phyloP scores from a whole-genome alignment of 129 eudicot species.

The Chrysanthemum lavandulifolium region DNA sequence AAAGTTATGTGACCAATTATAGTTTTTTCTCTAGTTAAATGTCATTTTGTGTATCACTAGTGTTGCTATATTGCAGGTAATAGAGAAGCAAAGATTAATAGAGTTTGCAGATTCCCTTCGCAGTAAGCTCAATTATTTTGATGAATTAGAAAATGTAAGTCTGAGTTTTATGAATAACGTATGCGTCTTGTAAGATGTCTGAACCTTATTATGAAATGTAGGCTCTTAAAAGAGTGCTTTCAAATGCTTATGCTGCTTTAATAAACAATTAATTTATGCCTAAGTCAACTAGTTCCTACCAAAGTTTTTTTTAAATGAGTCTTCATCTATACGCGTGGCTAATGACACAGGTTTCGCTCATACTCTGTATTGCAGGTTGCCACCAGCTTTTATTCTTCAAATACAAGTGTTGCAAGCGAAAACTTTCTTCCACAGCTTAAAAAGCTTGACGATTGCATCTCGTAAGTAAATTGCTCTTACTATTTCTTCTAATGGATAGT shows the following conservation, averaged over 20 bases:
- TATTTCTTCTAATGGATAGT: neutral
- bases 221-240: constrained; percentile 6
- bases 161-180: constrained; percentile 13
- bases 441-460: constrained; percentile 88
- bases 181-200: constrained; percentile 13
- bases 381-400: constrained; percentile 80
- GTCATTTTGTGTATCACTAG: too few relatives aligned
- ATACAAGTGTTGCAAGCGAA: constrained; percentile 68
- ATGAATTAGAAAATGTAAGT: constrained; percentile 95
- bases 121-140: constrained; percentile 87
- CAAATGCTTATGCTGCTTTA: neutral
- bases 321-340: constrained; percentile 9
- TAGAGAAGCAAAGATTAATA: constrained; percentile 88
- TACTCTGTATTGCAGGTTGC: constrained; percentile 66
- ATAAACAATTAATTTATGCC: constrained; percentile 1
- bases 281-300: constrained; percentile 11
- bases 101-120: constrained; percentile 98
- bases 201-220: constrained; percentile 12
- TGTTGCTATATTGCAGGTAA: constrained; percentile 49
- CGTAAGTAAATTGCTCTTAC: constrained; percentile 51
- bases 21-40: too few relatives aligned
- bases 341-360: constrained; percentile 11
- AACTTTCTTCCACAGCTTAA: constrained; percentile 84
- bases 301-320: neutral
- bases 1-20: neutral